Conservation (phyloP, 345 rosid genomes). For the Garcia nutans region DNA sequence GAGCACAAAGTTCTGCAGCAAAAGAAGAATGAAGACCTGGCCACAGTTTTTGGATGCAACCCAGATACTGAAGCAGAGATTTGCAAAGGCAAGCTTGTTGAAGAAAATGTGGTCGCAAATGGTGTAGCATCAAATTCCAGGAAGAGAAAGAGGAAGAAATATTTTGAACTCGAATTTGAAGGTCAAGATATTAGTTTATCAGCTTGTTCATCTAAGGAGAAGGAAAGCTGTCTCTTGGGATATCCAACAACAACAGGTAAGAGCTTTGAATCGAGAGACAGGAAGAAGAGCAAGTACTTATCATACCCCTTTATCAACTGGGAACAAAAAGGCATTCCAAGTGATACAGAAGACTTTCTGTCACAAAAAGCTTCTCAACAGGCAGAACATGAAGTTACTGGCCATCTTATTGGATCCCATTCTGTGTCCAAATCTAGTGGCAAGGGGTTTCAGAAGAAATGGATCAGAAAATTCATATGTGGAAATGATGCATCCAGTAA, state of each 20-base stretch:
- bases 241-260: constrained; percentile 21
- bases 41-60: constrained; percentile 14
- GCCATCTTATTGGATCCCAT: constrained; percentile 48
- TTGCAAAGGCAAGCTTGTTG: constrained; percentile 15
- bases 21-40: constrained; percentile 24
- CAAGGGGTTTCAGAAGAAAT: constrained; percentile 55
- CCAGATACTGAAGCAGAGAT: constrained; percentile 9
- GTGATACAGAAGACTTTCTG: constrained; percentile 29
- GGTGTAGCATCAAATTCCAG: constrained; percentile 23
- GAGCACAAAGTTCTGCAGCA: constrained; percentile 9
- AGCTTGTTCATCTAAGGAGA: constrained; percentile 12
- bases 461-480: constrained; percentile 48
- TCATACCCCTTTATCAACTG: constrained; percentile 59
- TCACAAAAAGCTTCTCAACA: constrained; percentile 24
- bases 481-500: constrained; percentile 38
- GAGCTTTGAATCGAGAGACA: constrained; percentile 46
- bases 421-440: constrained; percentile 47
- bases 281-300: constrained; percentile 71
- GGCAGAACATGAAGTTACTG: constrained; percentile 16
- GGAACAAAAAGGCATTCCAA: constrained; percentile 30
- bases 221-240: constrained; percentile 2
- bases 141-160: constrained; percentile 39
- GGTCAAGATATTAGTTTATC: constrained; percentile 17
- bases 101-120: constrained; percentile 20
- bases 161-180: constrained; percentile 25